A percentile compares a stretch with the other conserved stretches of the same genome.
Conservation (phyloP, 2,329 filamentous ascomycete species). For the Botrytis aclada region DNA sequence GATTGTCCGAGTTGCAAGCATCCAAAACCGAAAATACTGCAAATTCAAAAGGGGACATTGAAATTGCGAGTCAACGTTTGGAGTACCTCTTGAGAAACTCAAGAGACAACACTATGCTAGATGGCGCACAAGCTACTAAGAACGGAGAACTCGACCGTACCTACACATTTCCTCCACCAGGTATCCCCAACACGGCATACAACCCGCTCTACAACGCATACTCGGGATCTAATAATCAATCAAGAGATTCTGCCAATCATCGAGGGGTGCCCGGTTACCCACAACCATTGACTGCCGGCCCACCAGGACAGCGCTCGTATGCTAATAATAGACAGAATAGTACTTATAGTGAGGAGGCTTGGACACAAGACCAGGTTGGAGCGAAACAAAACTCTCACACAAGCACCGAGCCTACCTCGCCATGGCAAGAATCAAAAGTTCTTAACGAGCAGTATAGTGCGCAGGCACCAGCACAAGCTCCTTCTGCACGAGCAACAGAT, state of each 20-base stretch:
- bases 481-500: conserved; percentile 23
- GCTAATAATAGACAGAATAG: conserved; percentile 19
- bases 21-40: conserved; percentile 16
- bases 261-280: conserved; percentile 31
- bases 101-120: background rate
- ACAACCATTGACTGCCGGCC: conserved; percentile 39
- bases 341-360: conserved; percentile 19
- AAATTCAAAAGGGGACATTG: background rate
- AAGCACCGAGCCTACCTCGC: background rate
- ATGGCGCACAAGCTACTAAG: background rate
- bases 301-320: conserved; percentile 35
- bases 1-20: conserved; percentile 32
- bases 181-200: conserved; percentile 16
- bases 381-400: background rate
- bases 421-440: conserved; percentile 17
- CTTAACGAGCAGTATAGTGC: conserved; percentile 5
- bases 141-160: conserved; percentile 27
- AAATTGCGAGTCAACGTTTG: background rate
- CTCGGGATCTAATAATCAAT: background rate
- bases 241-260: conserved; percentile 6
- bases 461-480: background rate
- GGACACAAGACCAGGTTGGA: conserved; percentile 5
- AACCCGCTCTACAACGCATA: conserved; percentile 29
- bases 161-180: conserved; percentile 33
- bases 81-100: background rate